Conservation (phyloP, 2,329 filamentous ascomycete species). For the Colletotrichum sp. region DNA sequence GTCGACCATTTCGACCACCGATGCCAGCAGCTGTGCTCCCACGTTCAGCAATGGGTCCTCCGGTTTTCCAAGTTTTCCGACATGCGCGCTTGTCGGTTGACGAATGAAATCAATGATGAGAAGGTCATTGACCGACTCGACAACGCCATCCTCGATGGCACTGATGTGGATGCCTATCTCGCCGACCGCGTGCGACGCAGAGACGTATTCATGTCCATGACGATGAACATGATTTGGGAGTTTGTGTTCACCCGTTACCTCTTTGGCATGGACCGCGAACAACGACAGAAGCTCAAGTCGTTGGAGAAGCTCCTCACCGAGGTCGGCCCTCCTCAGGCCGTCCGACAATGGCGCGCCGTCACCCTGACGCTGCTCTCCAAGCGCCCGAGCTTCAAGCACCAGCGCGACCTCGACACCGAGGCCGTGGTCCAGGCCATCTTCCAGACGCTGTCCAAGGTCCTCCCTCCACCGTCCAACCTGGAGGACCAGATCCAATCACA, state of each 20-base stretch:
- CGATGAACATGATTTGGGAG: slow-evolving; percentile 99
- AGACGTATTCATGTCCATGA: slow-evolving; percentile 97
- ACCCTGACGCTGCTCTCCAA: slow-evolving; percentile 88
- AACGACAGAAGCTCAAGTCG: slow-evolving; percentile 95
- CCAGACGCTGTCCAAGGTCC: slow-evolving; percentile 79
- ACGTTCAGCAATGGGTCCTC: slow-evolving; percentile 96
- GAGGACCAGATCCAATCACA: slow-evolving; percentile 83
- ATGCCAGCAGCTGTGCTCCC: slow-evolving; percentile 92
- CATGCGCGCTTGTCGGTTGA: slow-evolving; percentile 83
- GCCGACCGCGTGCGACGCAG: slow-evolving; percentile 85
- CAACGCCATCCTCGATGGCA: slow-evolving; percentile 92
- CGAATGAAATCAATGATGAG: slow-evolving; percentile 85
- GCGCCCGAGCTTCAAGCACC: slow-evolving; percentile 78
- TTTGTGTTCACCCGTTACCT: slow-evolving; percentile 98
- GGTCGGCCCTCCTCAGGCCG: slow-evolving; percentile 85
- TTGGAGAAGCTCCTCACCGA: slow-evolving; percentile 91
- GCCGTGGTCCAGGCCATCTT: slow-evolving; percentile 92
- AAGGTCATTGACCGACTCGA: slow-evolving; percentile 94
- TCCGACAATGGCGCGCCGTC: slow-evolving; percentile 95
- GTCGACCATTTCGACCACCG: slow-evolving; percentile 96
- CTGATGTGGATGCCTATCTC: slow-evolving; percentile 88
- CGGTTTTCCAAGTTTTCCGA: slow-evolving; percentile 98
- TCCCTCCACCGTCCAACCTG: slow-evolving; percentile 84
- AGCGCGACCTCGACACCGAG: slow-evolving; percentile 89
- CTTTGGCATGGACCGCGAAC: slow-evolving; percentile 98